These are phyloP conservation scores for Helianthus tuberosus DNA, from an alignment of 129 eudicot species.

Conservation along the genomic window DNA sequence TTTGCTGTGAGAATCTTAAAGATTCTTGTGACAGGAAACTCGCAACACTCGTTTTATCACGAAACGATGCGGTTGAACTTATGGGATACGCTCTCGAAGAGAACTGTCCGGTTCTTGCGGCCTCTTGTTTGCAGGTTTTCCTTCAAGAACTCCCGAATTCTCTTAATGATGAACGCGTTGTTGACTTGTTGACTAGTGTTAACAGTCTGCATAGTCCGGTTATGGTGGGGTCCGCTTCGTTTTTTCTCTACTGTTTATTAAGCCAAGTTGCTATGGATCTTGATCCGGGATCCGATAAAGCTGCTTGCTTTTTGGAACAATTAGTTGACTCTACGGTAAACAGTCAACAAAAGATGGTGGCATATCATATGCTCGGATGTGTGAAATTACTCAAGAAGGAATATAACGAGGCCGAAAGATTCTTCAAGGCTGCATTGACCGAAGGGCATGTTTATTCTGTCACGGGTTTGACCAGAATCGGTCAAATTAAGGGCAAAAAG, in stretches of 20 bases:
- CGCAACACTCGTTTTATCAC: slow-evolving; percentile 63
- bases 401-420: slow-evolving; percentile 66
- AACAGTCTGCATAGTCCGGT: slow-evolving; percentile 55
- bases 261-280: slow-evolving; percentile 80
- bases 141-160: slow-evolving; percentile 85
- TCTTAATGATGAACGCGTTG: slow-evolving; percentile 59
- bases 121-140: slow-evolving; percentile 90
- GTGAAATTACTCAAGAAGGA: slow-evolving; percentile 74
- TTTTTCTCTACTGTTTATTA: slow-evolving; percentile 79
- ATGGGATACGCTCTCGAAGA: slow-evolving; percentile 91
- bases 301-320: slow-evolving; percentile 61
- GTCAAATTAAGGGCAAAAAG: slow-evolving; percentile 64
- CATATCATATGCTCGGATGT: slow-evolving; percentile 82
- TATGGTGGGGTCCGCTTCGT: slow-evolving; percentile 80
- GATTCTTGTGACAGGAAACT: slow-evolving; percentile 94
- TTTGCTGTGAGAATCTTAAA: slow-evolving; percentile 87
- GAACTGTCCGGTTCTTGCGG: slow-evolving; percentile 78
- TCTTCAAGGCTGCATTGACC: slow-evolving; percentile 60
- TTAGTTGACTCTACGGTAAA: slow-evolving; percentile 59
- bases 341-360: slow-evolving; percentile 64
- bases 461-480: slow-evolving; percentile 79
- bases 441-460: slow-evolving; percentile 88
- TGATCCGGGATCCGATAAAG: slow-evolving; percentile 66
- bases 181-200: slow-evolving; percentile 55
- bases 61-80: slow-evolving; percentile 82